Conservation (phyloP, 2,329 filamentous ascomycete genomes). For the Fonsecaea pedrosoi region DNA sequence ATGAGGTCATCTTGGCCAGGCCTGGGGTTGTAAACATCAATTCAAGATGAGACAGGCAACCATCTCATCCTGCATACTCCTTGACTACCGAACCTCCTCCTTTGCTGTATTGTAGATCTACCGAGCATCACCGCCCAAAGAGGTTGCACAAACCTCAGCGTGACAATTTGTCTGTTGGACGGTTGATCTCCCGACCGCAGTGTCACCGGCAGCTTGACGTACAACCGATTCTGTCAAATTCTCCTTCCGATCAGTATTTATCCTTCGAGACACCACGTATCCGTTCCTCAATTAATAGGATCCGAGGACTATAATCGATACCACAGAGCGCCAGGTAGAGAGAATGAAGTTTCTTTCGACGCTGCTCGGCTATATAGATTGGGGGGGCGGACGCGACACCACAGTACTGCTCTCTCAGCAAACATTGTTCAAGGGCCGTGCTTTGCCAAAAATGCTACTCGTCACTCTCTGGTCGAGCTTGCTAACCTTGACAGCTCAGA, state of each 20-base stretch:
- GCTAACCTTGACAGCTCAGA: slow-evolving; percentile 16
- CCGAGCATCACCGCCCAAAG: background rate
- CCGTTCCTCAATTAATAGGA: background rate
- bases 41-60: background rate
- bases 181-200: slow-evolving; percentile 10
- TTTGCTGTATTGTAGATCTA: background rate
- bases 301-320: background rate
- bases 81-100: background rate
- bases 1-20: no score
- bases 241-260: background rate
- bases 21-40: background rate
- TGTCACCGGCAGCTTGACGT: background rate
- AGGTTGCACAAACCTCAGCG: background rate
- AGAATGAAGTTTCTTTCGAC: slow-evolving; percentile 12
- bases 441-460: slow-evolving; percentile 18
- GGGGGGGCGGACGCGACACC: background rate
- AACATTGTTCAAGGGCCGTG: background rate
- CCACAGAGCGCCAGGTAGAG: background rate
- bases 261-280: background rate
- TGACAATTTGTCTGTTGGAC: slow-evolving; percentile 1
- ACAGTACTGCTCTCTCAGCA: background rate
- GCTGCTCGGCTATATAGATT: slow-evolving; percentile 6
- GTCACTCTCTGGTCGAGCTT: slow-evolving; percentile 21
- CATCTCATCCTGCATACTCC: background rate
- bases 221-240: background rate